Percentiles rank a stretch among this genome's conserved stretches.
Conservation (phyloP, 768 basidiomycete species). For the Pleurotus tuber-regium region DNA sequence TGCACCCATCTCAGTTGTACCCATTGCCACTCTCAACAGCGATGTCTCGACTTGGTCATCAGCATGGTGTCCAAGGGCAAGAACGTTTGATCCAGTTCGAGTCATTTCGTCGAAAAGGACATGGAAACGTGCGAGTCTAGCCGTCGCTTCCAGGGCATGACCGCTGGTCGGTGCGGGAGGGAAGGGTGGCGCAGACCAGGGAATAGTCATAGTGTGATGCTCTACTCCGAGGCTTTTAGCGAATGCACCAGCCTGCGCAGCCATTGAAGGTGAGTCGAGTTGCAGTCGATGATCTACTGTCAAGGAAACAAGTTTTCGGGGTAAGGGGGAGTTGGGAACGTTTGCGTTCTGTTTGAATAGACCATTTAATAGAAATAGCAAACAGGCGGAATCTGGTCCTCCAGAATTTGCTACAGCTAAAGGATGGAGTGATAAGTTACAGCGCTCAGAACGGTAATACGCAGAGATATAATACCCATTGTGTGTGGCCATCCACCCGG, state of each 20-base stretch:
- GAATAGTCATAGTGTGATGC: slow-evolving; percentile 45
- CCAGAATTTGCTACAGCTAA: slow-evolving; percentile 78
- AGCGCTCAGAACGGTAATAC: too few relatives aligned
- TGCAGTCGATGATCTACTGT: slow-evolving; percentile 76
- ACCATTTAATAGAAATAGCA: slow-evolving; percentile 64
- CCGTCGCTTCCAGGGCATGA: slow-evolving; percentile 49
- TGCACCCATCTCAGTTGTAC: slow-evolving; percentile 54
- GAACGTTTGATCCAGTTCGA: slow-evolving; percentile 27
- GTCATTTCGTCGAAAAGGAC: slow-evolving; percentile 49
- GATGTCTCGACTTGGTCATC: slow-evolving; percentile 86
- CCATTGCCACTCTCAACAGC: slow-evolving; percentile 63
- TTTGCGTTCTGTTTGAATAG: slow-evolving; percentile 34
- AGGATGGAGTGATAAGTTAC: too few relatives aligned
- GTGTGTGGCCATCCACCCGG: slow-evolving; percentile 45
- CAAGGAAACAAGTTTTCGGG: slow-evolving; percentile 46
- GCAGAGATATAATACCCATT: too few relatives aligned
- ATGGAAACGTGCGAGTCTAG: slow-evolving; percentile 59
- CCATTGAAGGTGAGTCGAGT: slow-evolving; percentile 52
- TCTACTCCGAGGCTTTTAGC: slow-evolving; percentile 44
- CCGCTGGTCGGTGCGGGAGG: slow-evolving; percentile 41
- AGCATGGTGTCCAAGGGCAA: slow-evolving; percentile 75
- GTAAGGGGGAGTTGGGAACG: slow-evolving; percentile 12
- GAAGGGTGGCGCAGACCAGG: slow-evolving; percentile 56
- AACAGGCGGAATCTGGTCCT: slow-evolving; percentile 79
- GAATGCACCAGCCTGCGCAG: slow-evolving; percentile 38